Percentiles rank a stretch among this genome's conserved stretches.
Conservation (phyloP, 495 filamentous ascomycete species). For the Neurospora sp. region DNA sequence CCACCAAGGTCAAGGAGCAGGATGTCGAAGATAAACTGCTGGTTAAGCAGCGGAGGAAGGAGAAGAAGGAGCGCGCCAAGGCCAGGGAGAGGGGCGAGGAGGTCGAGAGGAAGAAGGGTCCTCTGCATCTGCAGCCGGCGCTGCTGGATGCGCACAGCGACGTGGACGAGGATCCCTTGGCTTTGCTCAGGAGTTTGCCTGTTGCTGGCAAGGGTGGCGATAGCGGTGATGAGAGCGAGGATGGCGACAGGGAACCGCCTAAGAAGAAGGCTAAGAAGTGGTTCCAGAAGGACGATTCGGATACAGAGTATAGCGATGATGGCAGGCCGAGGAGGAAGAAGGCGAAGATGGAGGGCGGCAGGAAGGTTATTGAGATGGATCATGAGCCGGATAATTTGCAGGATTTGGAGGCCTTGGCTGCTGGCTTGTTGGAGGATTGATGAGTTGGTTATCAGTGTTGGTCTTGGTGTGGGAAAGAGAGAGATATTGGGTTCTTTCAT, state of each 20-base stretch:
- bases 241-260: slow-evolving; percentile 22
- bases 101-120: slow-evolving; percentile 36
- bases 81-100: slow-evolving; percentile 55
- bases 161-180: slow-evolving; percentile 38
- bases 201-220: slow-evolving; percentile 26
- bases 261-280: slow-evolving; percentile 40
- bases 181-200: slow-evolving; percentile 39
- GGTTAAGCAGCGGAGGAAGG: slow-evolving; percentile 67
- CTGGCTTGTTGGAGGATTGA: slow-evolving; percentile 59
- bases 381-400: slow-evolving; percentile 74
- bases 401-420: slow-evolving; percentile 81
- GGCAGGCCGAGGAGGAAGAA: slow-evolving; percentile 34
- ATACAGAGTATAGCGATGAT: slow-evolving; percentile 27
- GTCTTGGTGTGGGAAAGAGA: background rate
- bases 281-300: slow-evolving; percentile 38
- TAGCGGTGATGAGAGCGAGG: slow-evolving; percentile 13
- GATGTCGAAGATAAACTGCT: slow-evolving; percentile 76
- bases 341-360: slow-evolving; percentile 34
- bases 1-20: slow-evolving; percentile 57
- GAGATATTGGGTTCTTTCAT: background rate
- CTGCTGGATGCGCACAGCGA: slow-evolving; percentile 19
- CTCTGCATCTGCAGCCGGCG: slow-evolving; percentile 35
- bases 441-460: background rate
- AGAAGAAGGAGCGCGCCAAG: slow-evolving; percentile 82
- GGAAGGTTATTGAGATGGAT: slow-evolving; percentile 43